Base-by-base conservation (phyloP, 139 green algal genomes). In the Closterium sp. region DNA sequence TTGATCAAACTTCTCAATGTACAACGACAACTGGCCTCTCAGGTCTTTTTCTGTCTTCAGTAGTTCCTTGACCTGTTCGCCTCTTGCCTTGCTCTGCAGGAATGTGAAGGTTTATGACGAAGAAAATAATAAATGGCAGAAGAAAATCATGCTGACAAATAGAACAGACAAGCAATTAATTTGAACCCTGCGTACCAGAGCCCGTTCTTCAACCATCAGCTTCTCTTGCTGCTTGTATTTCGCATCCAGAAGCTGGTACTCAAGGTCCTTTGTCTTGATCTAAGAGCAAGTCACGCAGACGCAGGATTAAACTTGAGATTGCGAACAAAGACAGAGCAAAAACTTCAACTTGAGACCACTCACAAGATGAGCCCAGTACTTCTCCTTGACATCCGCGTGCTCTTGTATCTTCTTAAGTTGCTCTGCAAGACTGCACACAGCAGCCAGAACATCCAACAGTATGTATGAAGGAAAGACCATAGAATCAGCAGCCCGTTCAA, bases 1-100 rank as follows among this genome's bases (percentile, higher is more conserved):
- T 89, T 92, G 87, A 89, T 93, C 90, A 87, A 93, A 93, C 86
- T 93, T 93, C 16, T 90, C 86, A 38, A 89, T 89, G 34, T 93
- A 93, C 35, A 86, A 84, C n/a, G 90, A 34, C 25, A 93, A 89
- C 86, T 93, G 90, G 30, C 32, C 31, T 12, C 87, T 32, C 30
- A 92, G 90, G 36, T 92, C 87, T 30, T 33, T 89, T 87, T 93
- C 87, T 34, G 90, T 66, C 34, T 88, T 91, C 2, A 92, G 89
- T 19, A 91, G 84, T 25, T 32, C 34, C 12, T 31, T 92, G 83
- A 91, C 19, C 89, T 92, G 89, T 30, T 92, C 83, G 55, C 55
- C 55, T 76, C 55, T 76, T 76, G 55, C 55, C 55, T 76, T 76
- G 55, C 55, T 76, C 55, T 76, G 55, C 25, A 28, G 25, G 4